These are phyloP conservation scores for Phaeolepiota aurea DNA, from an alignment of 768 basidiomycete species.

Conservation along the genomic window DNA sequence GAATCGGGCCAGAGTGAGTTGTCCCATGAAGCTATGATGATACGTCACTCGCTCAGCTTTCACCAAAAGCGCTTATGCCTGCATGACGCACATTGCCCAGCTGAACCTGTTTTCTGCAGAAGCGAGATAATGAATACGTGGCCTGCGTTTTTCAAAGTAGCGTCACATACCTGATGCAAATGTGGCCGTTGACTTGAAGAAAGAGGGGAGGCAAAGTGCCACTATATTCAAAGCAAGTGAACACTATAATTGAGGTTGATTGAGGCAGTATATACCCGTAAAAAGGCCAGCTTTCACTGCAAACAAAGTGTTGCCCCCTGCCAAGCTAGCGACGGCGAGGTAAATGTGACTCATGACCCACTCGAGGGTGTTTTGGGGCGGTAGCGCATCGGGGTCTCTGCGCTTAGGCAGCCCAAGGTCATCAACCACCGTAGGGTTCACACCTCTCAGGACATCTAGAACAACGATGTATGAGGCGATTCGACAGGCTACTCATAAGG, in stretches of 20 bases:
- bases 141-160: too few relatives aligned
- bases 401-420: conserved; percentile 51
- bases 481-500: not conserved
- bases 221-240: conserved; percentile 23
- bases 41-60: too few relatives aligned
- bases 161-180: conserved; percentile 53
- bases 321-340: conserved; percentile 25
- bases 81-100: conserved; percentile 59
- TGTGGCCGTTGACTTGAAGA: conserved; percentile 41
- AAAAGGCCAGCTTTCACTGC: conserved; percentile 66
- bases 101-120: conserved; percentile 51
- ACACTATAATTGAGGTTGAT: not conserved
- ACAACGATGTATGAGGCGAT: not conserved
- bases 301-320: conserved; percentile 55
- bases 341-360: conserved; percentile 38
- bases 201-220: conserved; percentile 49
- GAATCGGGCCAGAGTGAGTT: conserved; percentile 62
- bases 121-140: conserved; percentile 7
- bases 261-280: conserved; percentile 32
- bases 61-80: too few relatives aligned
- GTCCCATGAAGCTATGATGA: conserved; percentile 57
- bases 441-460: conserved; percentile 47
- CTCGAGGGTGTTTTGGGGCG: conserved; percentile 56
- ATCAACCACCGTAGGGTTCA: conserved; percentile 27
- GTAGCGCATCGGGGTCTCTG: conserved; percentile 69